phyloP scores from a whole-genome alignment of 768 basidiomycete genomes.

The Auricularia heimuer region DNA sequence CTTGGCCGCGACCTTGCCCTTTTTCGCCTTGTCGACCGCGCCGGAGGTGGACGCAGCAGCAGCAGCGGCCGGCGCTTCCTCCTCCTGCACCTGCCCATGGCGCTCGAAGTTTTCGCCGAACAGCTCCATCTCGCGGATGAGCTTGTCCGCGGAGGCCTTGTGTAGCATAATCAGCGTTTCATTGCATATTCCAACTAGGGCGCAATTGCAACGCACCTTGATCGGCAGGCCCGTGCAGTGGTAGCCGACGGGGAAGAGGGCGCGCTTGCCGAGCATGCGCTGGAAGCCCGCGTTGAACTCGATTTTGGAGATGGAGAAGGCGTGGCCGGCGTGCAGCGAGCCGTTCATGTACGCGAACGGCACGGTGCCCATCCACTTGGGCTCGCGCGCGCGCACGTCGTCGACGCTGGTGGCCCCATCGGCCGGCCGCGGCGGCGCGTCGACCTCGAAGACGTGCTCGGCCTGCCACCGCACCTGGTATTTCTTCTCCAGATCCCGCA shows the following conservation, averaged over 20 bases:
- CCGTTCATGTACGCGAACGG: conserved; percentile 99
- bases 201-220: conserved; percentile 51
- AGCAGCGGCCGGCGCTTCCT: conserved; percentile 33
- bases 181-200: too few relatives aligned
- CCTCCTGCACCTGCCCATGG: conserved; percentile 38
- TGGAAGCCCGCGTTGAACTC: conserved; percentile 95
- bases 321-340: conserved; percentile 91
- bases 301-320: conserved; percentile 96
- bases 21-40: conserved; percentile 72
- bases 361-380: conserved; percentile 97
- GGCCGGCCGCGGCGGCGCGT: conserved; percentile 65
- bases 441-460: conserved; percentile 72
- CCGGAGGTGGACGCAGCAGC: conserved; percentile 32
- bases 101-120: conserved; percentile 86
- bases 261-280: conserved; percentile 88
- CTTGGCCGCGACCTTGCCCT: conserved; percentile 90
- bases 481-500: conserved; percentile 72
- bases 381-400: conserved; percentile 52
- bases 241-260: conserved; percentile 94
- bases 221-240: conserved; percentile 99
- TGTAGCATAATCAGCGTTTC: too few relatives aligned
- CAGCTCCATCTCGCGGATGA: conserved; percentile 92
- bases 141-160: conserved; percentile 84
- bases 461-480: conserved; percentile 77
- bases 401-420: conserved; percentile 53